Evolutionary conservation across 371 early-diverging fungal genomes (phyloP).

Genomic region (Lichtheimia ramosa): DNA sequence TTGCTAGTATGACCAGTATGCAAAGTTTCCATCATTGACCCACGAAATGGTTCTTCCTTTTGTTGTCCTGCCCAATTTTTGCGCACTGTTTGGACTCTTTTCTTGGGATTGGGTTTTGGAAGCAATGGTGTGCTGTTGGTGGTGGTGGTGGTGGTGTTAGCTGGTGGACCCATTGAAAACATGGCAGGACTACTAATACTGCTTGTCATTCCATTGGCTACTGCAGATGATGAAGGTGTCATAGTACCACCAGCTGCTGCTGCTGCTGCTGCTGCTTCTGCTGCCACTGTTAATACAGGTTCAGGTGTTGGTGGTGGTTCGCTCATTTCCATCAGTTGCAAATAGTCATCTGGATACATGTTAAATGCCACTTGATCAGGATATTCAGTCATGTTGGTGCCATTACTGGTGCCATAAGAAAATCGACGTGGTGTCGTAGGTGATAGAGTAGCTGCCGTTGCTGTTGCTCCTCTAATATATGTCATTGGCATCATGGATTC

Average conservation of each 20-base stretch:
- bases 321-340: slow-evolving; percentile 7
- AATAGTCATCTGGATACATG: slow-evolving; percentile 6
- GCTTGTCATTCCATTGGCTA: not conserved
- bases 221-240: not conserved
- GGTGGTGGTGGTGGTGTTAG: no score
- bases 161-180: no score
- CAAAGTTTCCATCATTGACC: not conserved
- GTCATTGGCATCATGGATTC: not conserved
- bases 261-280: not conserved
- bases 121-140: no score
- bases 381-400: slow-evolving; percentile 4
- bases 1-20: not conserved
- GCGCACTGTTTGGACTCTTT: no score
- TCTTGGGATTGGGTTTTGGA: no score
- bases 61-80: not conserved
- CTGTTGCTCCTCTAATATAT: not conserved
- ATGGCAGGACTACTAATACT: not conserved
- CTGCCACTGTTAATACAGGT: slow-evolving; percentile 1
- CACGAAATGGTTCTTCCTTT: slow-evolving; percentile 1
- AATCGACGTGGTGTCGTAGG: not conserved
- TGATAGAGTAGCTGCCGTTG: slow-evolving; percentile 3
- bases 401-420: not conserved
- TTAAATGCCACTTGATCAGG: slow-evolving; percentile 2
- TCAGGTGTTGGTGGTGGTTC: slow-evolving; percentile 10
- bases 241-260: not conserved